phyloP scores from a whole-genome alignment of 805 yeast species.

The Saccharomyces paradoxus region DNA sequence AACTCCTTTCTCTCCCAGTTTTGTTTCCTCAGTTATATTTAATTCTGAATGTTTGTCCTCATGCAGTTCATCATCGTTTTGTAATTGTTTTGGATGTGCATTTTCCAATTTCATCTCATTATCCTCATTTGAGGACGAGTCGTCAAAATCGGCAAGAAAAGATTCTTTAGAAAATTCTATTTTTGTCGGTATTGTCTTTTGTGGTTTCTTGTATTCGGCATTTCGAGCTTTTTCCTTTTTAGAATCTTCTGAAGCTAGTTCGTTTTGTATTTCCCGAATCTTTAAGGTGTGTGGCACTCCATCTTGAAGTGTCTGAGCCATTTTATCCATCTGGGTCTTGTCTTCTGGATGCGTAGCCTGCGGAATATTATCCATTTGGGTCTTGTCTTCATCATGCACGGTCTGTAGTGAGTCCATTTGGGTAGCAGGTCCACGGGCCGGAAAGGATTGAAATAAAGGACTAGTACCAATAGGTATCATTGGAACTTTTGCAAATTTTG shows the following conservation, averaged over 20 bases:
- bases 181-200: not conserved
- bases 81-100: not conserved
- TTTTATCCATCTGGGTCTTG: not conserved
- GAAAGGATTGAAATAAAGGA: not conserved
- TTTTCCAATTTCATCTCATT: not conserved
- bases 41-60: not conserved
- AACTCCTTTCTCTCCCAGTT: not conserved
- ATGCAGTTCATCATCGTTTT: not conserved
- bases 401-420: not conserved
- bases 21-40: not conserved
- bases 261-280: conserved; percentile 14
- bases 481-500: not conserved
- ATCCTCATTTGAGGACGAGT: conserved; percentile 5
- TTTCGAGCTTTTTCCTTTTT: not conserved
- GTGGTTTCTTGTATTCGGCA: conserved; percentile 2
- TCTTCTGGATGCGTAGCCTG: not conserved
- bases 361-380: not conserved
- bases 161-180: conserved; percentile 15
- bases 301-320: not conserved
- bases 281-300: conserved; percentile 3
- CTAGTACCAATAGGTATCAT: not conserved
- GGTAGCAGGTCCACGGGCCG: not conserved
- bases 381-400: not conserved
- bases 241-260: conserved; percentile 7
- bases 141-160: conserved; percentile 19